phyloP scores from a whole-genome alignment of 2,329 filamentous ascomycete genomes.

The Colletotrichum higginsianum region DNA sequence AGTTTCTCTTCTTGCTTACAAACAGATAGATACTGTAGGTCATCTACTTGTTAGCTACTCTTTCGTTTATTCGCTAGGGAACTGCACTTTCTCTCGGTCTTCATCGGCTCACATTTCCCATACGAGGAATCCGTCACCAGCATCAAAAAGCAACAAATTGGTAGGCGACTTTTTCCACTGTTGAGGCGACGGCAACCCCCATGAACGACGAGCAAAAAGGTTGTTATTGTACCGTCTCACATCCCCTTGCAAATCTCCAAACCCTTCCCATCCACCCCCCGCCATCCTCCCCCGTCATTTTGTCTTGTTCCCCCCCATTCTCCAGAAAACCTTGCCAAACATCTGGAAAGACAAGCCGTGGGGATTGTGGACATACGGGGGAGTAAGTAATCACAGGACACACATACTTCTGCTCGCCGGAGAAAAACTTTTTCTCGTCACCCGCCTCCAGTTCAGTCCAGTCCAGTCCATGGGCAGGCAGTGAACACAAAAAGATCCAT shows the following conservation, averaged over 20 bases:
- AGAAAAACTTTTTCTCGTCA: slow-evolving; percentile 19
- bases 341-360: slow-evolving; percentile 25
- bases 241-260: neutral
- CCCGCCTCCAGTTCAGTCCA: neutral
- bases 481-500: slow-evolving; percentile 1
- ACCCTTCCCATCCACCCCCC: neutral
- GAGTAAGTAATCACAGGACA: neutral
- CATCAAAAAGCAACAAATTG: no score
- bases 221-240: neutral
- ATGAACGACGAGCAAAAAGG: no score
- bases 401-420: no score
- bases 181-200: no score
- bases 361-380: neutral
- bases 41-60: no score
- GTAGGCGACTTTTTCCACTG: no score
- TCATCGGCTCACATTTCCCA: no score
- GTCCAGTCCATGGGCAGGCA: no score
- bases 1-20: neutral
- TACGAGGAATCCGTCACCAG: no score
- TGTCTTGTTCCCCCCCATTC: slow-evolving; percentile 28
- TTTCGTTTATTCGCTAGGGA: no score
- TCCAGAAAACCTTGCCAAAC: slow-evolving; percentile 37
- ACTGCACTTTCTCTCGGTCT: no score
- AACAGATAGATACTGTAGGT: no score
- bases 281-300: slow-evolving; percentile 12